Conservation (phyloP, 2,329 filamentous ascomycete genomes). For the Arthrinium phaeospermum region DNA sequence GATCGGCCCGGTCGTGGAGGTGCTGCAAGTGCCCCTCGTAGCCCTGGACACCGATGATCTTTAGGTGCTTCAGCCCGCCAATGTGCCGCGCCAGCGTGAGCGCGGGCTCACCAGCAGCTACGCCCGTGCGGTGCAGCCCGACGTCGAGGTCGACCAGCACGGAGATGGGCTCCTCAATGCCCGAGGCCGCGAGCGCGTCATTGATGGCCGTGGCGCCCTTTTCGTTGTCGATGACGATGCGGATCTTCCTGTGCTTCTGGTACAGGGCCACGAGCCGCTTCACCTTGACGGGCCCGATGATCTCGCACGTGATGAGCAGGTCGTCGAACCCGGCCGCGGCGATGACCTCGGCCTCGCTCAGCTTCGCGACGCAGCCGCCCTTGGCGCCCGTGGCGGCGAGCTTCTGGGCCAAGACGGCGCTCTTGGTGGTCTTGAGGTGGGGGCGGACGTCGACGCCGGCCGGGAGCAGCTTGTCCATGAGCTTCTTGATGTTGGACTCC, state of each 20-base stretch:
- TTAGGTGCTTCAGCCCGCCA: slow-evolving; percentile 42
- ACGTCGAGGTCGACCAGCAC: slow-evolving; percentile 57
- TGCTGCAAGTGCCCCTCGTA: slow-evolving; percentile 62
- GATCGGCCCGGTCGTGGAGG: slow-evolving; percentile 49
- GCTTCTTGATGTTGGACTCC: slow-evolving; percentile 55
- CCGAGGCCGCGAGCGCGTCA: slow-evolving; percentile 43
- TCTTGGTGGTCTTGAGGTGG: slow-evolving; percentile 61
- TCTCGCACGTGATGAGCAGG: slow-evolving; percentile 57
- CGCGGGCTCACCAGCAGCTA: slow-evolving; percentile 48
- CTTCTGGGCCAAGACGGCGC: slow-evolving; percentile 48
- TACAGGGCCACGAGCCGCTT: slow-evolving; percentile 50
- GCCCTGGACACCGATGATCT: slow-evolving; percentile 55
- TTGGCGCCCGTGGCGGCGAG: slow-evolving; percentile 53
- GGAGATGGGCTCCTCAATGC: slow-evolving; percentile 44
- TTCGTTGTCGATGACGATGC: slow-evolving; percentile 55
- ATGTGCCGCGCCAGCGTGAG: slow-evolving; percentile 47
- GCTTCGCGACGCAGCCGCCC: slow-evolving; percentile 58
- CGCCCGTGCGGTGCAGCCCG: slow-evolving; percentile 55
- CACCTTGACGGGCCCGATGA: slow-evolving; percentile 54
- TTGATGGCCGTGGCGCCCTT: slow-evolving; percentile 52
- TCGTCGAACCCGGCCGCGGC: slow-evolving; percentile 52
- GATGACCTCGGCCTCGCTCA: slow-evolving; percentile 52
- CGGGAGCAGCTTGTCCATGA: slow-evolving; percentile 51
- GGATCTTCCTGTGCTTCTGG: slow-evolving; percentile 42
- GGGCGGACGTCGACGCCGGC: slow-evolving; percentile 53